Conservation (phyloP, 345 rosid species). For the Gynandropsis gynandra region DNA sequence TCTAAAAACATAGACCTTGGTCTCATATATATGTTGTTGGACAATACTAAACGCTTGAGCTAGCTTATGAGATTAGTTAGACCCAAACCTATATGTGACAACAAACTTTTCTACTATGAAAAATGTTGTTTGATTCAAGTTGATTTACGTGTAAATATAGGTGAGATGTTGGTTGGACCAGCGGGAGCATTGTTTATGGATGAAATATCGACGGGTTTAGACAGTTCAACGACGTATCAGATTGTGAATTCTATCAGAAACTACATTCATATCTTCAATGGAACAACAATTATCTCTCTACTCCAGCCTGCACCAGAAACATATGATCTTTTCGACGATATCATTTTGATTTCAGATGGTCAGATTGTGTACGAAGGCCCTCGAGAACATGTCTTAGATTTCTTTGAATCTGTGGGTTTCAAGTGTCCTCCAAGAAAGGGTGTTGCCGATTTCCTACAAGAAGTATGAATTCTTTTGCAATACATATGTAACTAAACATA, state of each 20-base stretch:
- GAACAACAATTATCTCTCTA: slow-evolving; percentile 70
- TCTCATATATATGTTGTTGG: too few relatives aligned
- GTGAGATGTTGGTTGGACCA: slow-evolving; percentile 75
- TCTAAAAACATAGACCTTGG: too few relatives aligned
- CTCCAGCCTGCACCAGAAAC: slow-evolving; percentile 89
- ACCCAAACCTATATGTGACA: too few relatives aligned
- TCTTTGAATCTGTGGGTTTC: slow-evolving; percentile 65
- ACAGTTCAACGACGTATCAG: slow-evolving; percentile 73
- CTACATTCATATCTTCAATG: slow-evolving; percentile 44
- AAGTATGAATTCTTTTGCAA: slow-evolving; percentile 35
- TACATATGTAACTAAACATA: not conserved
- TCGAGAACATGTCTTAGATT: slow-evolving; percentile 50
- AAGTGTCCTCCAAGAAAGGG: slow-evolving; percentile 73
- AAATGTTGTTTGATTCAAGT: not conserved
- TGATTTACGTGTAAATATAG: slow-evolving; percentile 20
- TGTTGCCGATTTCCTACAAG: slow-evolving; percentile 73
- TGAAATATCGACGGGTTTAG: slow-evolving; percentile 75
- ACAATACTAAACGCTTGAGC: too few relatives aligned
- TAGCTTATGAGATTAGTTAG: too few relatives aligned
- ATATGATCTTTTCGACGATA: slow-evolving; percentile 66
- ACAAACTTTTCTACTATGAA: too few relatives aligned
- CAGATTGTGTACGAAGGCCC: slow-evolving; percentile 75
- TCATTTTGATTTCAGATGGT: slow-evolving; percentile 63
- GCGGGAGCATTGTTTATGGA: slow-evolving; percentile 73
- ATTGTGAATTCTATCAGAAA: slow-evolving; percentile 61